These are phyloP conservation scores for Aureobasidium leucospermi DNA, from an alignment of 2,329 filamentous ascomycete species.

Conservation along the genomic window DNA sequence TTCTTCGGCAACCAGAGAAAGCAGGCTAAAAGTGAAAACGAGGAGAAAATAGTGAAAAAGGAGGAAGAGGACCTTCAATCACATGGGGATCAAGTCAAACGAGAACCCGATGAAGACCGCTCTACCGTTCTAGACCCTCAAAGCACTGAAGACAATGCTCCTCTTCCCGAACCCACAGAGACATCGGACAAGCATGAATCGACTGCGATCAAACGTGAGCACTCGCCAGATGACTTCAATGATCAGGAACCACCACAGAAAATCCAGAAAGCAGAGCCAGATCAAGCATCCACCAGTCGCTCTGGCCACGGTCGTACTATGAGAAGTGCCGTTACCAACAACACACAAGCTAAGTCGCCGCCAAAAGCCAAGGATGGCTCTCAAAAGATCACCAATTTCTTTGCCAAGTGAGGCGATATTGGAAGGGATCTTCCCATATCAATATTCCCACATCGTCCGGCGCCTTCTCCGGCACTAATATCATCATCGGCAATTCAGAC, in stretches of 20 bases:
- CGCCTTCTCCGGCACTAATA: neutral
- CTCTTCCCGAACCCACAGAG: slow-evolving; percentile 35
- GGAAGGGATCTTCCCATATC: neutral
- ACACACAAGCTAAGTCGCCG: slow-evolving; percentile 38
- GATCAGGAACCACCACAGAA: slow-evolving; percentile 32
- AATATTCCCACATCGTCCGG: neutral
- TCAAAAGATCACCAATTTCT: slow-evolving; percentile 53
- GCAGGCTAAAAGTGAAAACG: slow-evolving; percentile 26
- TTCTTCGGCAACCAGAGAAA: slow-evolving; percentile 65
- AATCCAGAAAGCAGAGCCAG: slow-evolving; percentile 20
- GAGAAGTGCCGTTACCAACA: slow-evolving; percentile 52
- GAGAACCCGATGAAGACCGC: slow-evolving; percentile 34
- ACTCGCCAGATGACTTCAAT: slow-evolving; percentile 29
- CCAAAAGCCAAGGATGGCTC: slow-evolving; percentile 42
- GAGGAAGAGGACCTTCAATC: slow-evolving; percentile 24
- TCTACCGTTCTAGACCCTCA: slow-evolving; percentile 36
- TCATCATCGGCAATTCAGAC: neutral
- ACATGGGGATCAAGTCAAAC: slow-evolving; percentile 28
- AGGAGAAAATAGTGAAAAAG: slow-evolving; percentile 25
- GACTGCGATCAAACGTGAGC: slow-evolving; percentile 42
- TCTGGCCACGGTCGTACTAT: slow-evolving; percentile 33
- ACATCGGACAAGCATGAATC: slow-evolving; percentile 22
- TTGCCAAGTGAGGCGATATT: slow-evolving; percentile 35
- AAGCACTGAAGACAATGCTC: slow-evolving; percentile 46
- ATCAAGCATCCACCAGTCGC: slow-evolving; percentile 5